Conservation (phyloP, 2,329 filamentous ascomycete genomes). For the Pseudocercospora musae region DNA sequence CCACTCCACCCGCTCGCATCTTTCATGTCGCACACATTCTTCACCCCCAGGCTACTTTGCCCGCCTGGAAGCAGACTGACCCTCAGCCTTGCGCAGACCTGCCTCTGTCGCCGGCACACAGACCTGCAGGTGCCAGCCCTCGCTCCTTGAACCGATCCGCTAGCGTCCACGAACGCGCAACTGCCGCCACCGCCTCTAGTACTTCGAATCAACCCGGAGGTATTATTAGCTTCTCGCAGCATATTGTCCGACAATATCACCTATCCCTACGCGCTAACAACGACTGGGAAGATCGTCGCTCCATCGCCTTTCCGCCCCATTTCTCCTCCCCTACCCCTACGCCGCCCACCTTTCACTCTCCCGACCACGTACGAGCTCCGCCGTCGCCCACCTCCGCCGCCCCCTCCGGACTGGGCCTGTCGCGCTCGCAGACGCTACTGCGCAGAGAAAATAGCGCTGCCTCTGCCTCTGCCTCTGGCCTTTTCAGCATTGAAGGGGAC, state of each 20-base stretch:
- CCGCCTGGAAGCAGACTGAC: neutral
- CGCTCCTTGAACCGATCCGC: neutral
- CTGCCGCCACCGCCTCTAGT: neutral
- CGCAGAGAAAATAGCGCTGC: slow-evolving; percentile 3
- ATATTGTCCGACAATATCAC: neutral
- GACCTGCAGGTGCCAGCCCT: neutral
- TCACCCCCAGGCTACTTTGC: neutral
- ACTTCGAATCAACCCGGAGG: neutral
- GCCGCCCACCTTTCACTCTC: slow-evolving; percentile 12
- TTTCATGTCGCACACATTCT: neutral
- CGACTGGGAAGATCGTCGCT: slow-evolving; percentile 8
- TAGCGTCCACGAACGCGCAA: neutral
- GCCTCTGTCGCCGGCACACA: neutral
- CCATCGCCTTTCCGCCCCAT: neutral
- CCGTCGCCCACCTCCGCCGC: slow-evolving; percentile 16
- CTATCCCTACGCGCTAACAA: neutral
- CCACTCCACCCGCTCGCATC: neutral
- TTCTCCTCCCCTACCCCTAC: slow-evolving; percentile 5
- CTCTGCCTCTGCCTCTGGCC: neutral
- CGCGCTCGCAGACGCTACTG: slow-evolving; percentile 29
- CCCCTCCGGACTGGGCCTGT: slow-evolving; percentile 10
- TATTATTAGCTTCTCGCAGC: neutral
- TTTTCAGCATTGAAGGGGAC: neutral
- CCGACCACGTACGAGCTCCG: slow-evolving; percentile 15
- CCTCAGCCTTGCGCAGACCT: neutral